A percentile compares a stretch with the other conserved stretches of the same genome.
These are phyloP conservation scores for Xylariaceae sp. DNA, from an alignment of 2,329 filamentous ascomycete genomes.

Conservation along the genomic window DNA sequence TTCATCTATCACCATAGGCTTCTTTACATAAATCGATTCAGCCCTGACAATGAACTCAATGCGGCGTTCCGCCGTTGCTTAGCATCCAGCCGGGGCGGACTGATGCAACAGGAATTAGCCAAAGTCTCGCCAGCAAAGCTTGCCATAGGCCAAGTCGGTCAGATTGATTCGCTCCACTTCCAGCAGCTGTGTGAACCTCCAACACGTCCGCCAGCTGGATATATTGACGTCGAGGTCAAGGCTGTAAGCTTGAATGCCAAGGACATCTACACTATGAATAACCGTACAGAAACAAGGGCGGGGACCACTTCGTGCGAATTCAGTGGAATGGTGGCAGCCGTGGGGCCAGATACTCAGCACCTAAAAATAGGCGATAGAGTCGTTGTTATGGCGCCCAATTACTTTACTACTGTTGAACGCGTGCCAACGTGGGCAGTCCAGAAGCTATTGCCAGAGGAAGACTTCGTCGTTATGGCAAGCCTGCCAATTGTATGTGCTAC, in stretches of 20 bases:
- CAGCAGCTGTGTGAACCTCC: conserved; percentile 15
- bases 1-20: conserved; percentile 20
- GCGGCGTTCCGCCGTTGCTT: conserved; percentile 19
- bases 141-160: conserved; percentile 4
- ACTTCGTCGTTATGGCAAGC: conserved; percentile 19
- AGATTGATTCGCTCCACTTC: conserved; percentile 27
- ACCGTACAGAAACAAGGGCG: conserved; percentile 32
- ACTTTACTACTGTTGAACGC: conserved; percentile 21
- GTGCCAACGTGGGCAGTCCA: conserved; percentile 30
- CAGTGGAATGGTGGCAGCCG: conserved; percentile 29
- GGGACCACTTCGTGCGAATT: conserved; percentile 30
- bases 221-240: conserved; percentile 13
- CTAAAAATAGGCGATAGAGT: conserved; percentile 28
- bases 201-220: conserved; percentile 1
- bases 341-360: conserved; percentile 20
- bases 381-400: conserved; percentile 2
- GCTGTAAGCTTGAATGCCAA: conserved; percentile 29
- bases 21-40: conserved; percentile 30
- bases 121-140: conserved; percentile 11
- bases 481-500: conserved; percentile 35
- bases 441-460: conserved; percentile 24
- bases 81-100: not conserved
- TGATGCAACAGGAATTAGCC: not conserved
- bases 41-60: conserved; percentile 26
- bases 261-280: conserved; percentile 34